phyloP scores from a whole-genome alignment of 2,329 filamentous ascomycete species.

The Exophiala lecanii-corni region DNA sequence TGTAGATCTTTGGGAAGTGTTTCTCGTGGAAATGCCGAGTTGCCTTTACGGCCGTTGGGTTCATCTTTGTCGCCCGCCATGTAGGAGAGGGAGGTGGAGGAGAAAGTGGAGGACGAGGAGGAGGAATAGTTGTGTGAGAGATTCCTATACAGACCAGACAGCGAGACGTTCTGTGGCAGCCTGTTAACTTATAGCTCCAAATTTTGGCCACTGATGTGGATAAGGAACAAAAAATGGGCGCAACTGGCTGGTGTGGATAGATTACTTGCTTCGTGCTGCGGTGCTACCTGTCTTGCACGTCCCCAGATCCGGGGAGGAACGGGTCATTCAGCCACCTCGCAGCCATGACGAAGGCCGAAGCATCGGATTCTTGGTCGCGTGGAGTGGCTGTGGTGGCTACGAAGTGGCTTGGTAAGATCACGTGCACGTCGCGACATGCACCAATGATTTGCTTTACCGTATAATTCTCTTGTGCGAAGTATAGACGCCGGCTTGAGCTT shows the following conservation, averaged over 20 bases:
- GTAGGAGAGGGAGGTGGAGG: not conserved
- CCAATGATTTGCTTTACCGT: not conserved
- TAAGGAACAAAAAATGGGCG: too few species aligned
- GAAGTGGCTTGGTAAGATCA: too few species aligned
- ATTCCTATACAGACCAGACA: not conserved
- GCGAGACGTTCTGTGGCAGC: not conserved
- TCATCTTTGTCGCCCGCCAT: constrained; percentile 18
- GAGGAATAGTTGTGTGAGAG: not conserved
- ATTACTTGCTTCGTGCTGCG: too few species aligned
- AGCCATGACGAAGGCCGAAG: too few species aligned
- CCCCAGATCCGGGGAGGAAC: too few species aligned
- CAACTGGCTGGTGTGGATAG: too few species aligned
- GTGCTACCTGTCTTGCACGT: too few species aligned
- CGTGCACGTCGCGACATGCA: too few species aligned
- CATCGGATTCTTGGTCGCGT: too few species aligned
- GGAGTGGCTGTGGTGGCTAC: too few species aligned
- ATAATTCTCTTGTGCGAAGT: not conserved
- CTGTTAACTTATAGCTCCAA: not conserved
- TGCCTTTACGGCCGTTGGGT: not conserved
- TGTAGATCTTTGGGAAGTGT: constrained; percentile 53
- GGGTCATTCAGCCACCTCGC: too few species aligned
- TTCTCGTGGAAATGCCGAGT: constrained; percentile 39
- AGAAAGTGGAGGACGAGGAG: not conserved
- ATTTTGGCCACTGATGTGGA: too few species aligned
- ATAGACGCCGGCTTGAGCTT: constrained; percentile 2